Evolutionary conservation across 2,329 filamentous ascomycete genomes (phyloP), one percentile per base, ranked within the genome.

Genomic region (Arthrobotrys pseudoclavata): DNA sequence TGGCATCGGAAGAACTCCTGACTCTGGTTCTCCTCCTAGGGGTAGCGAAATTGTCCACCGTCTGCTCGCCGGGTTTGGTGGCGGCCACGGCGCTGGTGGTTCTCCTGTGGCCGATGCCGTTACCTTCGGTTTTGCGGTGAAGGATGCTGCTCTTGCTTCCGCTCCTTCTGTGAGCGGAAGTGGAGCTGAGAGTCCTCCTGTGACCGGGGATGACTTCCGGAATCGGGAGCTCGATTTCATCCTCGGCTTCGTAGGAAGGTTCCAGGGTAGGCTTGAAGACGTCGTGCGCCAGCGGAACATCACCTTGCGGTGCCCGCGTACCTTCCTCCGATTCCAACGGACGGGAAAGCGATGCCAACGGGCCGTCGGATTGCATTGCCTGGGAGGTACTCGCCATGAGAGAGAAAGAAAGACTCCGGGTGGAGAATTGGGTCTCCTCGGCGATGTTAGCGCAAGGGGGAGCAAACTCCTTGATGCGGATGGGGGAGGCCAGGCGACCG

Each of bases 281-380:
- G 34, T 76, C 72, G 24, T 76, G 72, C 9, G 72, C 72, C 4
- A 69, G 37, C 24, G 66, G 72, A 26, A 76, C 61, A 42, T 76
- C 72, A 34, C 72, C 72, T 34, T 70, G 72, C 18, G 72, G 66
- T 7, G 63, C 37, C 6, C 69, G 29, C 15, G 42, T 22, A 18
- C 20, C 45, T 22, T 76, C 72, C 37, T 76, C 72, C 18, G 50
- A 2, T 34, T 61, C 68, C 34, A 71, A 68, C 22, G 69, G 68
- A 15, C 63, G 68, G 7, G 75, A 78, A 4, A 71, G 75, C 20
- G 67, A 61, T 6, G 61, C 68, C 47, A 78, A 91, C 81, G 9
- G 89, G 88, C 88, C 89, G 66, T 88, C 84, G 0, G 87, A 87
- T 80, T 90, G 87, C 90, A 91, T 91, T 1, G 87, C 87, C 48